Evolutionary conservation across 1,284 basidiomycete genomes (phyloP).

Genomic region (Fistulinella staudtii): DNA sequence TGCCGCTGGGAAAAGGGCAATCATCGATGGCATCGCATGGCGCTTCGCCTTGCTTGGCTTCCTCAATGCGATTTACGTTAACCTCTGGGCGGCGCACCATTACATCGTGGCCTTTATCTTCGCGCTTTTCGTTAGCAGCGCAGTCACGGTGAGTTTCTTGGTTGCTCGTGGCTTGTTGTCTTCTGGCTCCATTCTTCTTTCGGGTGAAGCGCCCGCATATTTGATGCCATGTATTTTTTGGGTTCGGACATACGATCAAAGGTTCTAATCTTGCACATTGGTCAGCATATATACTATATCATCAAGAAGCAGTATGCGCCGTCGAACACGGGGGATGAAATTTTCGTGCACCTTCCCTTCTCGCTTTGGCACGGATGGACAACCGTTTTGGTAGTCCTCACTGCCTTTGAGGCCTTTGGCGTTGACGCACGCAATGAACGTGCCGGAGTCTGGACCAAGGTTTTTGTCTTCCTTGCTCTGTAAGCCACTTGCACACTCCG

Average conservation of each 20-base stretch:
- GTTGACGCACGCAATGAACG: slow-evolving; percentile 61
- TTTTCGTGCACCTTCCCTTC: slow-evolving; percentile 84
- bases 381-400: slow-evolving; percentile 85
- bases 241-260: slow-evolving; percentile 11
- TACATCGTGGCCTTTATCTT: slow-evolving; percentile 84
- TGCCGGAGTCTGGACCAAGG: slow-evolving; percentile 87
- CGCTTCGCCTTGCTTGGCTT: slow-evolving; percentile 82
- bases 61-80: slow-evolving; percentile 84
- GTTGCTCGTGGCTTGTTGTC: background rate
- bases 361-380: slow-evolving; percentile 95
- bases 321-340: slow-evolving; percentile 64
- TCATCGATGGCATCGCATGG: slow-evolving; percentile 87
- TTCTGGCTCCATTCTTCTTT: slow-evolving; percentile 17
- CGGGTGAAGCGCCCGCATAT: slow-evolving; percentile 1
- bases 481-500: slow-evolving; percentile 33
- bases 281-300: slow-evolving; percentile 84
- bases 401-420: slow-evolving; percentile 90
- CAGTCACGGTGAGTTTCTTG: slow-evolving; percentile 57
- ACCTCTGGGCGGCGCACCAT: slow-evolving; percentile 67
- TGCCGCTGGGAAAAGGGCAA: slow-evolving; percentile 70
- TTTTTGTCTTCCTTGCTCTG: slow-evolving; percentile 89
- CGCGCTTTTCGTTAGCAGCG: slow-evolving; percentile 77
- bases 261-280: slow-evolving; percentile 14
- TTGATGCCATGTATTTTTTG: slow-evolving; percentile 1
- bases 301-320: slow-evolving; percentile 82